Evolutionary conservation across 805 yeast genomes (phyloP).

Genomic region (Saccharomycopsis sp.): DNA sequence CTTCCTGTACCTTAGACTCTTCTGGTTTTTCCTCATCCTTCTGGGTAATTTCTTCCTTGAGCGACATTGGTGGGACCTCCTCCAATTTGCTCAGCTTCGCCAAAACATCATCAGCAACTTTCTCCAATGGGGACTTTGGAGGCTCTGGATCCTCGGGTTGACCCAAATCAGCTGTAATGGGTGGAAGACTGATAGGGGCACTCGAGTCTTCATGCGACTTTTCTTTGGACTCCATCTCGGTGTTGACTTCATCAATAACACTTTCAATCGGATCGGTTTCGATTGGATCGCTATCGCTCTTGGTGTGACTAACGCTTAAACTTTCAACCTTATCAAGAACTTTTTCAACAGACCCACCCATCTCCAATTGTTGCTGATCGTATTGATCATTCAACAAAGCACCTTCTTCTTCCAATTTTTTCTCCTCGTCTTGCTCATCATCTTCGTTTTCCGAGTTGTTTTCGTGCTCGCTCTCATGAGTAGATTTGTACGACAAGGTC

Average conservation of each 20-base stretch:
- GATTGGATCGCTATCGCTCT: constrained; percentile 14
- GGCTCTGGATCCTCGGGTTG: constrained; percentile 2
- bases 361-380: constrained; percentile 20
- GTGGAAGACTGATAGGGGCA: constrained; percentile 1
- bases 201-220: not conserved
- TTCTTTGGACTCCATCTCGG: constrained; percentile 6
- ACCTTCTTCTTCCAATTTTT: constrained; percentile 46
- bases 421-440: constrained; percentile 25
- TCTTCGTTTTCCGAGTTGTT: not conserved
- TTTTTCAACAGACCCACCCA: constrained; percentile 18
- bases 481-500: constrained; percentile 18
- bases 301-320: constrained; percentile 6
- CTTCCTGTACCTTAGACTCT: too few relatives aligned
- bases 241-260: constrained; percentile 11
- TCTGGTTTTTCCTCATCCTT: not conserved
- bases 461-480: too few relatives aligned
- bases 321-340: constrained; percentile 19
- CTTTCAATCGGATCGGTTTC: constrained; percentile 16
- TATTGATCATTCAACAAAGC: constrained; percentile 43
- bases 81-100: not conserved
- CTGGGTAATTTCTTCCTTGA: not conserved
- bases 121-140: constrained; percentile 16
- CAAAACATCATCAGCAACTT: constrained; percentile 12
- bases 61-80: not conserved
- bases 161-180: constrained; percentile 1